These are phyloP conservation scores for Acacia confusa DNA, from an alignment of 306 rosid genomes.

Conservation along the genomic window DNA sequence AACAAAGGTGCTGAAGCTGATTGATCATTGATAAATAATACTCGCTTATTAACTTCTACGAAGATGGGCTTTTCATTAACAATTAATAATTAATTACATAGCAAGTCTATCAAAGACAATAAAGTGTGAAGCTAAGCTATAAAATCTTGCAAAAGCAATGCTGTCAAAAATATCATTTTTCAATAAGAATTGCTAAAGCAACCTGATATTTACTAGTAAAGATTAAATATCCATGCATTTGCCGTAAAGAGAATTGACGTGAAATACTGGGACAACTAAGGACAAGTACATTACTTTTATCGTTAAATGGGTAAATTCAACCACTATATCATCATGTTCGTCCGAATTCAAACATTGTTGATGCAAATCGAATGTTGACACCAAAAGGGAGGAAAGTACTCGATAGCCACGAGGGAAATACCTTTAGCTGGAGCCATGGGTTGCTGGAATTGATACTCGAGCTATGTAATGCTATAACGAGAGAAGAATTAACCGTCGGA, in stretches of 20 bases:
- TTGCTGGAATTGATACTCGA: slow-evolving; percentile 26
- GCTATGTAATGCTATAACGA: slow-evolving; percentile 14
- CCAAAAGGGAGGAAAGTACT: not conserved
- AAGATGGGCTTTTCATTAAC: not conserved
- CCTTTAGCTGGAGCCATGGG: slow-evolving; percentile 72
- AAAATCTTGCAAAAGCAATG: not conserved
- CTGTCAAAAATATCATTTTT: not conserved
- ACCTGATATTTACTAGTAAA: too few relatives aligned
- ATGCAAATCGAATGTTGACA: not conserved
- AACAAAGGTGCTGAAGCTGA: not conserved
- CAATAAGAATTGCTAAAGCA: not conserved
- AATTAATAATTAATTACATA: not conserved
- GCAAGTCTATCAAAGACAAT: not conserved
- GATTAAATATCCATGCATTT: not conserved
- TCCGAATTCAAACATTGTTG: not conserved
- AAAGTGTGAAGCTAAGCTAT: not conserved
- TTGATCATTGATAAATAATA: not conserved
- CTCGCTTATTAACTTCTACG: not conserved
- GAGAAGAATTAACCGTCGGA: not conserved
- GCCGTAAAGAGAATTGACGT: not conserved
- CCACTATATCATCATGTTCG: not conserved
- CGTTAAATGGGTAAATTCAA: not conserved
- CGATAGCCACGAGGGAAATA: not conserved
- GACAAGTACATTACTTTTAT: not conserved
- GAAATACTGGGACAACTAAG: not conserved